Evolutionary conservation across 257 asterid genomes (phyloP).

Genomic region (Penstemon eatonii): DNA sequence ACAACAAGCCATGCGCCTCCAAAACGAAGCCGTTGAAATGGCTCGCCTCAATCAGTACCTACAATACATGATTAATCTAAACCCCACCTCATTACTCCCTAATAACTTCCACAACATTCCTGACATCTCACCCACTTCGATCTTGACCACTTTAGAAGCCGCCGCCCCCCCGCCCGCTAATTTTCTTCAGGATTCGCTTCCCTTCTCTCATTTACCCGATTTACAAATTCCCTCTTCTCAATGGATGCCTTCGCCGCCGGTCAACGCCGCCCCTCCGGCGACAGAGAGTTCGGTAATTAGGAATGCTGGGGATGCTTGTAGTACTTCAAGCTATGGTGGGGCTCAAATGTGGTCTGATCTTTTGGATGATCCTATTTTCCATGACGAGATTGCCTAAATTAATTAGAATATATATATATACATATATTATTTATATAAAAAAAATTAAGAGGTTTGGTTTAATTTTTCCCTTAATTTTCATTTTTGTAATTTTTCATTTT

Average conservation of each 20-base stretch:
- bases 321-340: slow-evolving; percentile 58
- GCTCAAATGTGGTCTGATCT: slow-evolving; percentile 70
- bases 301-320: slow-evolving; percentile 41
- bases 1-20: slow-evolving; percentile 62
- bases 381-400: slow-evolving; percentile 42
- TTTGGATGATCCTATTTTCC: slow-evolving; percentile 65
- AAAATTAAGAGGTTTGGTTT: slow-evolving; percentile 28
- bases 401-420: background rate
- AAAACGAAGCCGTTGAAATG: slow-evolving; percentile 56
- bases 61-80: slow-evolving; percentile 44
- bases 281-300: slow-evolving; percentile 32
- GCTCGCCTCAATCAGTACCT: slow-evolving; percentile 63
- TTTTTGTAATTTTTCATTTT: slow-evolving; percentile 19
- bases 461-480: slow-evolving; percentile 11
- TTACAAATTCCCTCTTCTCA: slow-evolving; percentile 34
- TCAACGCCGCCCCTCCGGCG: slow-evolving; percentile 26
- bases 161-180: slow-evolving; percentile 13
- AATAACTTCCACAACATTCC: slow-evolving; percentile 21
- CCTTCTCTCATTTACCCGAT: slow-evolving; percentile 60
- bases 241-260: slow-evolving; percentile 39
- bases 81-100: slow-evolving; percentile 26
- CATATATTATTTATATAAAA: background rate
- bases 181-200: slow-evolving; percentile 39
- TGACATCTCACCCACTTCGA: slow-evolving; percentile 34
- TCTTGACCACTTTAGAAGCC: slow-evolving; percentile 23